Evolutionary conservation across 805 yeast genomes (phyloP).

Genomic region (Spathaspora hagerdaliae): DNA sequence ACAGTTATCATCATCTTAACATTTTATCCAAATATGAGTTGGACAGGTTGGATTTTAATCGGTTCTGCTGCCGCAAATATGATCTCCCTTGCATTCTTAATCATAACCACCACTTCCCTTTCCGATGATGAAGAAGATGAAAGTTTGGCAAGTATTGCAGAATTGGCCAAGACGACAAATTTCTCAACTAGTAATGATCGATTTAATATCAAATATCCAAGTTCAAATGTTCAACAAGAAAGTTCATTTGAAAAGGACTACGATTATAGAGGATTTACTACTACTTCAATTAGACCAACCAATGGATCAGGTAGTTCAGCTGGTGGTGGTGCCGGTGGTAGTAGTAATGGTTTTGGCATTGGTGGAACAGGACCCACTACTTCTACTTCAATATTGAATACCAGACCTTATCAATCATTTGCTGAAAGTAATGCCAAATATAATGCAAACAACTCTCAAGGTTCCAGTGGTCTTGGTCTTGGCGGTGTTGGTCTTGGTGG

Average conservation of each 20-base stretch:
- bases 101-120: slow-evolving; percentile 29
- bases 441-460: background rate
- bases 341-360: no score
- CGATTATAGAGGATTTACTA: slow-evolving; percentile 13
- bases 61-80: slow-evolving; percentile 61
- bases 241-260: slow-evolving; percentile 20
- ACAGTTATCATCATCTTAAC: slow-evolving; percentile 54
- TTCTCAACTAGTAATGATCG: slow-evolving; percentile 13
- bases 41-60: slow-evolving; percentile 72
- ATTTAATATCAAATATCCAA: slow-evolving; percentile 8
- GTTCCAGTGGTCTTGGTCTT: background rate
- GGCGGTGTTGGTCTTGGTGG: background rate
- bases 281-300: background rate
- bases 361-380: slow-evolving; percentile 21
- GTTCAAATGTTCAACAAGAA: slow-evolving; percentile 1
- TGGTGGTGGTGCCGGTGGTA: background rate
- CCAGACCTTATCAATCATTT: background rate
- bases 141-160: slow-evolving; percentile 11
- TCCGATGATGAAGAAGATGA: slow-evolving; percentile 15
- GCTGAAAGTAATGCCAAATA: background rate
- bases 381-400: slow-evolving; percentile 4
- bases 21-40: slow-evolving; percentile 60
- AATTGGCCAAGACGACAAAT: background rate
- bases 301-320: background rate
- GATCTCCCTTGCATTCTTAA: slow-evolving; percentile 46